phyloP scores from a whole-genome alignment of 164 flowering plant species.

The Protea cynaroides region DNA sequence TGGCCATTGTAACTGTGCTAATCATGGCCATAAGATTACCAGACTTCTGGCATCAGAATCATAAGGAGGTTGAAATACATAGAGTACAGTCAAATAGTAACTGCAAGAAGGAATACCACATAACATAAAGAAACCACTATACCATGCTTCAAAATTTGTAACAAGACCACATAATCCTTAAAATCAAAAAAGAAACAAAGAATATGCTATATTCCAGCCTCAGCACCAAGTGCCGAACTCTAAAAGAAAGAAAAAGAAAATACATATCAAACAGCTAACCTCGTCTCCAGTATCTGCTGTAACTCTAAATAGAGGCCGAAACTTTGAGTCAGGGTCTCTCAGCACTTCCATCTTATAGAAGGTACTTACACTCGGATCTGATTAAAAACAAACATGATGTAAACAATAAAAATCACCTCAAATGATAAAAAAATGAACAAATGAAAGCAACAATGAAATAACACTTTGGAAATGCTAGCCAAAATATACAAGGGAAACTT shows the following conservation, averaged over 20 bases:
- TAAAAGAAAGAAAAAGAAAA: neutral
- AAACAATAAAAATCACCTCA: neutral
- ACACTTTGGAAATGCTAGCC: neutral
- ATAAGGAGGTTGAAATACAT: too few species aligned
- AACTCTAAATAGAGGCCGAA: conserved; percentile 68
- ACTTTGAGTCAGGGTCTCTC: conserved; percentile 50
- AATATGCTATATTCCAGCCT: too few species aligned
- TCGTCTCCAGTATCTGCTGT: conserved; percentile 55
- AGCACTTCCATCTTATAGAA: conserved; percentile 75
- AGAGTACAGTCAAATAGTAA: too few species aligned
- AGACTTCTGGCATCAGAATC: too few species aligned
- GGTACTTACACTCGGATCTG: conserved; percentile 41
- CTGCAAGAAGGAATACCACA: too few species aligned
- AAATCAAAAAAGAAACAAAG: too few species aligned
- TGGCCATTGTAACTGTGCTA: too few species aligned
- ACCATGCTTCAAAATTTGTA: too few species aligned
- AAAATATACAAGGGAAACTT: neutral
- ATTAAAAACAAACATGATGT: conserved; percentile 3
- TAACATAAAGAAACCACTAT: too few species aligned
- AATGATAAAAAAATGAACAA: neutral
- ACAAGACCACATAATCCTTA: too few species aligned
- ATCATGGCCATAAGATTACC: too few species aligned
- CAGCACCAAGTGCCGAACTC: too few species aligned
- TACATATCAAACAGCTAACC: conserved; percentile 34
- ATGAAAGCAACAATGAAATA: neutral